Evolutionary conservation across 805 yeast genomes (phyloP), one percentile per base, ranked within the genome.

Genomic region (Yarrowia hollandica): DNA sequence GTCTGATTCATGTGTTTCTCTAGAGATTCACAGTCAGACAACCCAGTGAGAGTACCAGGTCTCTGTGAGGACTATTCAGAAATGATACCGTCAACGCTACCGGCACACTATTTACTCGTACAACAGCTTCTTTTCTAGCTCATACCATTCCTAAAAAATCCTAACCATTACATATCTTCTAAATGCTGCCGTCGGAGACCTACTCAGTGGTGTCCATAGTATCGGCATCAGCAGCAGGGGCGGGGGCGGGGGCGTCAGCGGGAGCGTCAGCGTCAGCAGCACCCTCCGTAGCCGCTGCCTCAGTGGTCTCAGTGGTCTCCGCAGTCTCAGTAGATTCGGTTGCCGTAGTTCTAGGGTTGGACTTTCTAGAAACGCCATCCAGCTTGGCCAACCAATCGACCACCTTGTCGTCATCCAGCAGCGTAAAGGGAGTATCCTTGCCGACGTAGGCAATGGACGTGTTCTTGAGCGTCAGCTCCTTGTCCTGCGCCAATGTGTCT

Each of bases 391-490:
- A 79, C 95, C 95, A 89, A 63, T 81, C 88, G 64, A 82, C 85
- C 25, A 91, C 97, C 22, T 79, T 83, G 48, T 89, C 97, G 67
- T 90, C 96, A 64, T 94, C 98, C 66, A 87, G 85, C 59, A 87
- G 75, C 22, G 84, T 82, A 74, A 92, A 90, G 19, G 83, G 81
- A 38, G 79, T 77, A 65, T 83, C 95, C 64, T 82, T 77, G 30
- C 97, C 97, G n/a, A 92, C 98, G 54, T 90, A 82, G 44, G 96
- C 95, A 64, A 94, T 88, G 1, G 96, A 86, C 4, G 97, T 88
- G 74, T 94, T 94, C 62, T 84, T 82, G 57, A 79, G 75, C 35
- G 85, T 89, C 71, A 94, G 81, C 71, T 94, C 96, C 71, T 90
- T 91, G 72, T 94, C 99, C 74, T 91, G 97, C 14, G 94, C 84